Base-by-base conservation (phyloP, 495 filamentous ascomycete genomes). In the Lophium mytilinum region DNA sequence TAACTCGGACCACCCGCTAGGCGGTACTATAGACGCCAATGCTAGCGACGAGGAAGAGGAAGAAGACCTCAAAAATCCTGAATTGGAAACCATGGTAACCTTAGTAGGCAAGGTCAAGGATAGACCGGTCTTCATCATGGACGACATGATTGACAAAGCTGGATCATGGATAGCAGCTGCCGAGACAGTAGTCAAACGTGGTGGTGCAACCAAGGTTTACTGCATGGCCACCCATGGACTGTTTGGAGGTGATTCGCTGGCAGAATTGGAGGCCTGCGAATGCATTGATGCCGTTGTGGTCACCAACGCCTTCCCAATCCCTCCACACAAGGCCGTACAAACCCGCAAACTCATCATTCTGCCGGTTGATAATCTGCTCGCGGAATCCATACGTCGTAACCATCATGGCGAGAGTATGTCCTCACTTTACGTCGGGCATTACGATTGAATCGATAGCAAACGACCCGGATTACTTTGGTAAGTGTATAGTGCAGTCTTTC, bases 81-180 rank as follows among this genome's bases (percentile, higher is more conserved):
- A 85, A 56, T 75, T 89, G 37, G 93, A 98, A 70, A 87, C 88
- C 69, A 96, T 90, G 75, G 91, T 97, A 64, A 98, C 93, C 1
- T 76, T 98, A 50, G 94, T 98, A 35, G 93, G 93, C 56, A 88
- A 97, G 60, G 93, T 98, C 52, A 83, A 81, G 62, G 83, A 86
- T 69, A 82, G 85, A 53, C 82, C 88, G 1, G 93, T 96, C 37
- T 85, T 98, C 70, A 87, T 98, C 57, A 86, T 98, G 48, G 93
- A 98, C 74, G 93, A 98, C 71, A 95, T 98, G 88, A 96, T 98
- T 63, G 93, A 98, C 75, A 95, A 95, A 71, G 83, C 89, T 30
- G 89, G 88, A 18, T 94, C 89, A 17, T 98, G 93, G 93, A 93
- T 97, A 63, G 93, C 92, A 9, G 93, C 93, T n/a, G 93, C 93